phyloP scores from a whole-genome alignment of 345 rosid genomes.

The Murraya paniculata region DNA sequence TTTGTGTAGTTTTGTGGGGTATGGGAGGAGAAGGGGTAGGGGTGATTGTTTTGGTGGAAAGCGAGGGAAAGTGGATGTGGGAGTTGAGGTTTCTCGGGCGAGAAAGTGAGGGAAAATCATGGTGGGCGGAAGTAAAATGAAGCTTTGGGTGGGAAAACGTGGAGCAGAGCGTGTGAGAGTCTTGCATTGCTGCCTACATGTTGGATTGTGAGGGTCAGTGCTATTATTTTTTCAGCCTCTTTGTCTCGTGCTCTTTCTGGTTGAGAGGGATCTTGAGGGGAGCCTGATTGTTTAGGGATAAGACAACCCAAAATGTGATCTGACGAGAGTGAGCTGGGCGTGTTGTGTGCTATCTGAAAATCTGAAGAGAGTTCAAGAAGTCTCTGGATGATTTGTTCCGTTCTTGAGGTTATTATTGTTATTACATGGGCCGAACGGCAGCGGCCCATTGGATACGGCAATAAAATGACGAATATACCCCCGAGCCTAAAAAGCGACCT shows the following conservation, averaged over 20 bases:
- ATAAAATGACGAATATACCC: not conserved
- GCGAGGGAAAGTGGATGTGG: conserved; percentile 40
- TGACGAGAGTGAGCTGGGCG: not conserved
- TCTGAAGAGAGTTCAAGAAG: not conserved
- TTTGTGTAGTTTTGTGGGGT: conserved; percentile 33
- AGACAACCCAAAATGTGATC: conserved; percentile 1
- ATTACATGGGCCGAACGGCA: no score
- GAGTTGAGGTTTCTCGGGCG: conserved; percentile 42
- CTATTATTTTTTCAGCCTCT: not conserved
- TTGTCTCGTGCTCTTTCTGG: not conserved
- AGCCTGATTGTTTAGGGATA: conserved; percentile 15
- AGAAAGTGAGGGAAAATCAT: conserved; percentile 39
- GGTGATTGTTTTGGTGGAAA: conserved; percentile 47
- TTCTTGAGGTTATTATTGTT: no score
- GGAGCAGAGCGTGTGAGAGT: conserved; percentile 29
- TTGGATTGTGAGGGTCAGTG: not conserved
- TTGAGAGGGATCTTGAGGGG: not conserved
- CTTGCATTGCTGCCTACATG: conserved; percentile 42
- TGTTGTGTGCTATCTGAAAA: not conserved
- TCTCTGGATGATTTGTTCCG: not conserved
- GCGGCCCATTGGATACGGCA: not conserved
- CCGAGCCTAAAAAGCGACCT: not conserved
- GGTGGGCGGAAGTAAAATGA: conserved; percentile 23
- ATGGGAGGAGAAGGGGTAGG: conserved; percentile 35
- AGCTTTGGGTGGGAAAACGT: conserved; percentile 23